Percentiles rank a stretch among this genome's conserved stretches.
phyloP scores from a whole-genome alignment of 352 stramenopile genomes.

The Achlya hypogyna region DNA sequence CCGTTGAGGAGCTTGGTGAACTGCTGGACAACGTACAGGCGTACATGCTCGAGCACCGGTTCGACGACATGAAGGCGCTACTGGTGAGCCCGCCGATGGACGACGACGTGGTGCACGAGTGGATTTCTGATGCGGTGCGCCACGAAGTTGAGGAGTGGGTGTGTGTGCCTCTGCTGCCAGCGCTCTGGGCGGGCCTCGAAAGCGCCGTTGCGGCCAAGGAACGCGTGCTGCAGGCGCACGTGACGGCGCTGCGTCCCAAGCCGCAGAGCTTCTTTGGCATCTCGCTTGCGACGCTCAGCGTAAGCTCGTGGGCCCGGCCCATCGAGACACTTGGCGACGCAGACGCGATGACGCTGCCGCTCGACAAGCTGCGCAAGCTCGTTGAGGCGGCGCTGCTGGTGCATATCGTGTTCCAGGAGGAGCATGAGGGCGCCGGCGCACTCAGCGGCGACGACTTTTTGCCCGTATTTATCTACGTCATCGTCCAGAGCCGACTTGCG shows the following conservation, averaged over 20 bases:
- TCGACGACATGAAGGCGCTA: conserved; percentile 54
- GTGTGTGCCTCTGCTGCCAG: conserved; percentile 64
- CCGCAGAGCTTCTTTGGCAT: conserved; percentile 80
- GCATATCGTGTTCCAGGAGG: conserved; percentile 54
- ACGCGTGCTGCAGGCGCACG: conserved; percentile 54
- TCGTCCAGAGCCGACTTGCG: conserved; percentile 69
- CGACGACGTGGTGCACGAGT: conserved; percentile 61
- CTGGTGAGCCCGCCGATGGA: conserved; percentile 21
- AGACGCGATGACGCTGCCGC: conserved; percentile 66
- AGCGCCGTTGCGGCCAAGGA: conserved; percentile 54
- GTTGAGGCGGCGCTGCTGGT: conserved; percentile 62
- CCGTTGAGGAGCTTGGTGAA: conserved; percentile 63
- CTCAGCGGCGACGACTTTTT: conserved; percentile 80
- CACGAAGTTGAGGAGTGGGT: conserved; percentile 75
- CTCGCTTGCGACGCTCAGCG: conserved; percentile 59
- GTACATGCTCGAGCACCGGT: conserved; percentile 81
- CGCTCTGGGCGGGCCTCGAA: conserved; percentile 38
- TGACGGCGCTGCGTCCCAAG: conserved; percentile 55
- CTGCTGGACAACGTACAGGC: conserved; percentile 76
- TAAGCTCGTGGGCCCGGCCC: conserved; percentile 66
- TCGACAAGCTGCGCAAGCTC: conserved; percentile 80
- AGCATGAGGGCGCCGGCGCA: conserved; percentile 52
- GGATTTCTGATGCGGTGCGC: conserved; percentile 74
- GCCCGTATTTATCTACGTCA: conserved; percentile 85
- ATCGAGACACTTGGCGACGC: conserved; percentile 72